A percentile compares a stretch with the other conserved stretches of the same genome.
These are phyloP conservation scores for Fusarium sarcochroum DNA, from an alignment of 2,329 filamentous ascomycete species.

Conservation along the genomic window DNA sequence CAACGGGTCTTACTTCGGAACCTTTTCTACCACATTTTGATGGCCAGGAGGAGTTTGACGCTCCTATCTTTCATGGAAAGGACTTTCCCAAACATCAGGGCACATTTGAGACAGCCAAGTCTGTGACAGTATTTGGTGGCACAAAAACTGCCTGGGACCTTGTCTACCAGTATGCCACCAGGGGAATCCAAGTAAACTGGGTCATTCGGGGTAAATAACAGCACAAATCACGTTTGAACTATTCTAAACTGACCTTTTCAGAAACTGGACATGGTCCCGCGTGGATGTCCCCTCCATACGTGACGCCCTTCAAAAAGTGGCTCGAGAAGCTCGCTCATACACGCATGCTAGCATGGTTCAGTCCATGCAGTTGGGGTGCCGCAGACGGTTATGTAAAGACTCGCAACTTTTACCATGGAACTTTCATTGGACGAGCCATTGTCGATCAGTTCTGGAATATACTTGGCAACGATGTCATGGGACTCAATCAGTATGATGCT, in stretches of 20 bases:
- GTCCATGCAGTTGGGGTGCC: constrained; percentile 74
- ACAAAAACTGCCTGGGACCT: constrained; percentile 77
- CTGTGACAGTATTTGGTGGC: constrained; percentile 70
- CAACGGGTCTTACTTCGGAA: constrained; percentile 68
- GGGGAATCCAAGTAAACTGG: constrained; percentile 70
- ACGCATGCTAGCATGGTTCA: constrained; percentile 75
- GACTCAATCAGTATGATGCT: constrained; percentile 60
- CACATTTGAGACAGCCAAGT: constrained; percentile 58
- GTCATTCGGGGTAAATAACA: constrained; percentile 65
- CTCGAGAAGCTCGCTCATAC: constrained; percentile 69
- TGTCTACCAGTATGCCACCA: constrained; percentile 71
- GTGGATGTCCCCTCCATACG: constrained; percentile 68
- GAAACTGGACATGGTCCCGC: constrained; percentile 66
- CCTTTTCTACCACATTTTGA: constrained; percentile 60
- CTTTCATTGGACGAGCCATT: constrained; percentile 62
- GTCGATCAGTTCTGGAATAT: constrained; percentile 61
- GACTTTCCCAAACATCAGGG: constrained; percentile 60
- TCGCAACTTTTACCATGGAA: constrained; percentile 66
- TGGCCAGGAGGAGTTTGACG: constrained; percentile 62
- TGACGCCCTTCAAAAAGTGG: constrained; percentile 73
- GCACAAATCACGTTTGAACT: background rate
- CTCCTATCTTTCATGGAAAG: constrained; percentile 64
- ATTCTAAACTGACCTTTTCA: constrained; percentile 34
- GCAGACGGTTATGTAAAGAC: constrained; percentile 66
- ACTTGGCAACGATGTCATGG: constrained; percentile 61